Percentiles rank a stretch among this genome's conserved stretches.
These are phyloP conservation scores for Sporisorium reilianum DNA, from an alignment of 1,284 basidiomycete species.

Conservation along the genomic window DNA sequence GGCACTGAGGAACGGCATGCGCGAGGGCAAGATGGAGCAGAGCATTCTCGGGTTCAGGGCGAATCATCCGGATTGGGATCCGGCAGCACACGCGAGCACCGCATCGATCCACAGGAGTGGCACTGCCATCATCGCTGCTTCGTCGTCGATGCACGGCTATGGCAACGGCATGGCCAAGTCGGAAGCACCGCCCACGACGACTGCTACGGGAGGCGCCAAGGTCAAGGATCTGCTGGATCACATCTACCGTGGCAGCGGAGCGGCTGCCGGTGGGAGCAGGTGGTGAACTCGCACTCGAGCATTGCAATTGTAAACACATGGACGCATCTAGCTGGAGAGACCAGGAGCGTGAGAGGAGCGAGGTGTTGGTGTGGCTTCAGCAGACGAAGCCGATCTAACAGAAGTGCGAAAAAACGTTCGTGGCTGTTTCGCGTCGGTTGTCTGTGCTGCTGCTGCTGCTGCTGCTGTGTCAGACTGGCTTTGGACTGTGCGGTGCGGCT, in stretches of 20 bases:
- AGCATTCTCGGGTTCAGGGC: constrained; percentile 92
- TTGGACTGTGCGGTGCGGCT: too few relatives aligned
- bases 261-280: constrained; percentile 19
- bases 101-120: constrained; percentile 20
- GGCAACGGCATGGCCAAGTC: constrained; percentile 13
- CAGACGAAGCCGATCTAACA: background rate
- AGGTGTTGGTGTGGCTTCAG: too few relatives aligned
- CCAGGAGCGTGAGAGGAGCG: too few relatives aligned
- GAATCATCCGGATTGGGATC: constrained; percentile 93
- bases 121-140: too few relatives aligned
- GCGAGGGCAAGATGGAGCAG: constrained; percentile 82
- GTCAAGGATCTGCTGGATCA: constrained; percentile 50
- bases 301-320: background rate
- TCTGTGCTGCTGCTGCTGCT: background rate
- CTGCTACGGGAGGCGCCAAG: constrained; percentile 26
- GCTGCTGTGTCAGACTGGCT: too few relatives aligned
- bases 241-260: constrained; percentile 44
- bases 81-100: constrained; percentile 74
- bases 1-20: constrained; percentile 67
- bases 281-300: constrained; percentile 19
- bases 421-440: background rate
- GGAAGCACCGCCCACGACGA: constrained; percentile 9
- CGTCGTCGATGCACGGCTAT: constrained; percentile 1
- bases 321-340: too few relatives aligned
- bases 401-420: too few relatives aligned